Evolutionary conservation across 2,329 filamentous ascomycete genomes (phyloP).

Genomic region (Fusarium devonianum): DNA sequence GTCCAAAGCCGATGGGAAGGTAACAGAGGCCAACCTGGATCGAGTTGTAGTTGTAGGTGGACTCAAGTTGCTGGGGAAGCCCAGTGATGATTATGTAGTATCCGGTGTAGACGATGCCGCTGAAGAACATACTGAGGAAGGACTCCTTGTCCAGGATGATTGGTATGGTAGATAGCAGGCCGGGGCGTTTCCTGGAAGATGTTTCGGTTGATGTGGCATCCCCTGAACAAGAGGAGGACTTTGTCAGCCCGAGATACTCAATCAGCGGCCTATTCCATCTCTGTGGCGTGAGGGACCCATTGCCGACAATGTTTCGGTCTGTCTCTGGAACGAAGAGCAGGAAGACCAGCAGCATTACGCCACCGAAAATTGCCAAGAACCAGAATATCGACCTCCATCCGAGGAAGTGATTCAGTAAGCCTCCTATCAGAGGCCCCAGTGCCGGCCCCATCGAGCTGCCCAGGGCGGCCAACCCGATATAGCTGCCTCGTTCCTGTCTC

Average conservation of each 20-base stretch:
- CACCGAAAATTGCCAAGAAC: constrained; percentile 67
- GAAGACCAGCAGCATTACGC: constrained; percentile 61
- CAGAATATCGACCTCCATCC: constrained; percentile 75
- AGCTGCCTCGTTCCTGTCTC: constrained; percentile 73
- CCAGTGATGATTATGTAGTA: constrained; percentile 64
- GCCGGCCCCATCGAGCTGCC: constrained; percentile 64
- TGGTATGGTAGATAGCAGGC: constrained; percentile 62
- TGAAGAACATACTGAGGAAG: constrained; percentile 60
- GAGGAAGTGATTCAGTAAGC: constrained; percentile 67
- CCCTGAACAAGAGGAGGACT: too few species aligned
- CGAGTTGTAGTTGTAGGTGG: constrained; percentile 60
- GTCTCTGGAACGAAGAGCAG: constrained; percentile 66
- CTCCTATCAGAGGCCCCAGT: constrained; percentile 68
- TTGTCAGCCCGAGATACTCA: constrained; percentile 54
- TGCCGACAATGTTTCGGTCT: constrained; percentile 65
- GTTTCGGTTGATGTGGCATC: constrained; percentile 46
- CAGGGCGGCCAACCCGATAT: constrained; percentile 71
- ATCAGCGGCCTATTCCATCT: constrained; percentile 65
- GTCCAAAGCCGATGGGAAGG: constrained; percentile 61
- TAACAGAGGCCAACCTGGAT: constrained; percentile 62
- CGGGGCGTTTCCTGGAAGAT: constrained; percentile 57
- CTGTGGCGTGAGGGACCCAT: constrained; percentile 66
- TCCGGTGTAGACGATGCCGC: constrained; percentile 61
- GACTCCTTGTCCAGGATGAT: constrained; percentile 66
- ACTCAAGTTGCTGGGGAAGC: constrained; percentile 58